phyloP scores from a whole-genome alignment of 176 grass and related monocot species.

The Aegilops sharonensis region DNA sequence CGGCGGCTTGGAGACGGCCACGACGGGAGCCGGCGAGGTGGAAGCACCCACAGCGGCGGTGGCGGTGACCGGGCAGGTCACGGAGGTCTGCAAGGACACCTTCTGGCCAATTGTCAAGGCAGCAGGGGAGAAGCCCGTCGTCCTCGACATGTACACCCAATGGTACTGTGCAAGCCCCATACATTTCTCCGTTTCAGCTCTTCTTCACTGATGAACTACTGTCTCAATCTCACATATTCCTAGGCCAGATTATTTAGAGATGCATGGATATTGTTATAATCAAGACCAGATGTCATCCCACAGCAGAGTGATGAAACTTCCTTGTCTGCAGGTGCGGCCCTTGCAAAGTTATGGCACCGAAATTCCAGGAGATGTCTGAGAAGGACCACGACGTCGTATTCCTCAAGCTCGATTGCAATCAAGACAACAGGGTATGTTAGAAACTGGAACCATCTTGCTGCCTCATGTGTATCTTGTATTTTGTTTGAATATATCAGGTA shows the following conservation, averaged over 20 bases:
- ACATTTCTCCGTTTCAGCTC: not conserved
- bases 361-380: slow-evolving; percentile 82
- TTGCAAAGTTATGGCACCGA: slow-evolving; percentile 89
- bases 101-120: slow-evolving; percentile 94
- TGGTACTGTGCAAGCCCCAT: slow-evolving; percentile 49
- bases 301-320: not conserved
- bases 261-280: not conserved
- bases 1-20: slow-evolving; percentile 57
- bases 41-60: slow-evolving; percentile 19
- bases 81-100: slow-evolving; percentile 87
- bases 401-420: slow-evolving; percentile 96
- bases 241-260: not conserved
- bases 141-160: slow-evolving; percentile 98
- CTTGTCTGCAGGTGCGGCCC: slow-evolving; percentile 78
- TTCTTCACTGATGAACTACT: not conserved
- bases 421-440: slow-evolving; percentile 75
- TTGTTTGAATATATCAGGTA: slow-evolving; percentile 1
- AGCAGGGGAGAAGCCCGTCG: slow-evolving; percentile 70
- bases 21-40: slow-evolving; percentile 28
- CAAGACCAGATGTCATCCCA: not conserved
- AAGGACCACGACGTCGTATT: slow-evolving; percentile 84
- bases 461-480: slow-evolving; percentile 9
- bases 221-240: not conserved
- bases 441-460: not conserved
- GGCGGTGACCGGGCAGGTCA: slow-evolving; percentile 67